phyloP scores from a whole-genome alignment of 2,329 filamentous ascomycete species.

The Acrocalymma vagum region DNA sequence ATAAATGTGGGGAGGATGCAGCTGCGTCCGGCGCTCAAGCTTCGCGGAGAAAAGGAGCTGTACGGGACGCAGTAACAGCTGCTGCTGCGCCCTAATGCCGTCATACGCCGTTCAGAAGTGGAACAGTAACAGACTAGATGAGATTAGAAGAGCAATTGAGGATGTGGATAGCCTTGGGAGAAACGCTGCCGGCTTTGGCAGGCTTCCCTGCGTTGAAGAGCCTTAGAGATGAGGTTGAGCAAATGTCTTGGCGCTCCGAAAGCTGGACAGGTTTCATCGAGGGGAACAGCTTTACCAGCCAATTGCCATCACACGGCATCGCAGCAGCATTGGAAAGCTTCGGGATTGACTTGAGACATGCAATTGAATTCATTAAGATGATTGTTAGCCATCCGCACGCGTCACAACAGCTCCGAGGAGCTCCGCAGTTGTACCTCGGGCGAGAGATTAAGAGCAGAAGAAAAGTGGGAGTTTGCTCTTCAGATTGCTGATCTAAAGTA shows the following conservation, averaged over 20 bases:
- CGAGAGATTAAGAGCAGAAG: slow-evolving; percentile 36
- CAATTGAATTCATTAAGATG: slow-evolving; percentile 41
- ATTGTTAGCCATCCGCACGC: slow-evolving; percentile 26
- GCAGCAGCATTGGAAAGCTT: slow-evolving; percentile 19
- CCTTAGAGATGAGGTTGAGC: slow-evolving; percentile 31
- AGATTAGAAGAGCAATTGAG: slow-evolving; percentile 8
- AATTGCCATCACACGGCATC: slow-evolving; percentile 30
- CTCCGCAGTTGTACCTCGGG: slow-evolving; percentile 30
- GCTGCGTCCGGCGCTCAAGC: no score
- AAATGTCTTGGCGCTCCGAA: slow-evolving; percentile 40
- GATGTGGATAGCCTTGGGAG: not conserved
- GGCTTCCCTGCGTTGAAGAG: no score
- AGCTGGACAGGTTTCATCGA: slow-evolving; percentile 34
- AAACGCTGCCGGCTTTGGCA: no score
- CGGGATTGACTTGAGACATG: slow-evolving; percentile 21
- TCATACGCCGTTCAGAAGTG: no score
- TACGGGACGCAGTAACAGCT: no score
- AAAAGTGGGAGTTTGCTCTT: slow-evolving; percentile 51
- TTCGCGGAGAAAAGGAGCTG: no score
- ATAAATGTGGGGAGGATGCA: no score
- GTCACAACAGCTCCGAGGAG: slow-evolving; percentile 34
- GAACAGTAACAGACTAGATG: no score
- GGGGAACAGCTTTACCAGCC: slow-evolving; percentile 21
- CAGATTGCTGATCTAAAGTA: slow-evolving; percentile 53
- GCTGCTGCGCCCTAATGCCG: no score